Conservation (phyloP, 2,329 filamentous ascomycete genomes). For the Scytalidium lignicola region DNA sequence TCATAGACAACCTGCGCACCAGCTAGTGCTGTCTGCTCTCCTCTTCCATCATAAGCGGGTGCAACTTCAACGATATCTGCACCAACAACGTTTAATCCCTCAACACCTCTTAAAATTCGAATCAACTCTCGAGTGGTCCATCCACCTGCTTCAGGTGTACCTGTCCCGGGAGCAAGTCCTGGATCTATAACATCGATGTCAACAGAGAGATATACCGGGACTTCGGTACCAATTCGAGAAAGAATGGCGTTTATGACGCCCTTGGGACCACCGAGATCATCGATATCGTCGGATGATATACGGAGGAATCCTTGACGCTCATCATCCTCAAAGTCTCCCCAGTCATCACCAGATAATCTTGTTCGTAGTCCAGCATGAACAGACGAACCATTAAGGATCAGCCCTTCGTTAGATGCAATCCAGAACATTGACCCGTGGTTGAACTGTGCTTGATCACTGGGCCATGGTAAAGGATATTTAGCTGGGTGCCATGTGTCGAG, state of each 20-base stretch:
- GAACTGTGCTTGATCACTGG: constrained; percentile 65
- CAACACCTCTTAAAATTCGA: constrained; percentile 73
- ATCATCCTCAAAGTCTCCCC: constrained; percentile 67
- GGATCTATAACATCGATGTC: constrained; percentile 82
- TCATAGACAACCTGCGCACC: constrained; percentile 83
- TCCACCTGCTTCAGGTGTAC: constrained; percentile 84
- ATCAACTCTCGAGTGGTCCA: constrained; percentile 90
- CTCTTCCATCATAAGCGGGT: constrained; percentile 75
- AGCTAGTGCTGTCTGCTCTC: constrained; percentile 76
- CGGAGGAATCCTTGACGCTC: constrained; percentile 71
- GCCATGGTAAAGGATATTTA: constrained; percentile 76
- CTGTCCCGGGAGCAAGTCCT: constrained; percentile 66
- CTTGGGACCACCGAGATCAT: constrained; percentile 56
- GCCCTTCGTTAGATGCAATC: constrained; percentile 74
- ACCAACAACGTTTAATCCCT: constrained; percentile 78
- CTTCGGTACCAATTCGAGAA: constrained; percentile 63
- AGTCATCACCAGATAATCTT: constrained; percentile 61
- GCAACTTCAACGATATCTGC: constrained; percentile 88
- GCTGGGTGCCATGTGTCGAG: constrained; percentile 34
- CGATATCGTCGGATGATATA: constrained; percentile 80
- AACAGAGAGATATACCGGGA: constrained; percentile 75
- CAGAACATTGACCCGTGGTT: constrained; percentile 92
- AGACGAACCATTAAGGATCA: constrained; percentile 68
- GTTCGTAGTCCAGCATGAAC: constrained; percentile 84
- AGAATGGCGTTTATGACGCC: constrained; percentile 70